Conservation (phyloP, 768 basidiomycete genomes). For the Serendipita sp. region DNA sequence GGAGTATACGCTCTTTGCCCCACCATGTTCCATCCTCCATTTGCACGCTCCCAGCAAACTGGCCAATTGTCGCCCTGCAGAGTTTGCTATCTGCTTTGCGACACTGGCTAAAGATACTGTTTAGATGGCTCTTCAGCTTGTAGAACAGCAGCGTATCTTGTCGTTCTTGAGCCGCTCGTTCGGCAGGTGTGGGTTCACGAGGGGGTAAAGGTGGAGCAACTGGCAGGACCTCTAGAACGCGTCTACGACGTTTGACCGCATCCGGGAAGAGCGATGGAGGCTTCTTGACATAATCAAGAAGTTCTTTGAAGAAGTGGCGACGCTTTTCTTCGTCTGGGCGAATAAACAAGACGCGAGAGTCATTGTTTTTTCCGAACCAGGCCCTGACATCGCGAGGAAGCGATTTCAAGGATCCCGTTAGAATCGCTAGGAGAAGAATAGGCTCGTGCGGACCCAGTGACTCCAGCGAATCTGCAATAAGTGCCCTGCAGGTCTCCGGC, state of each 20-base stretch:
- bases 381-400: slow-evolving; percentile 68
- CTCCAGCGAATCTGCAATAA: slow-evolving; percentile 81
- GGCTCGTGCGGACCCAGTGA: slow-evolving; percentile 84
- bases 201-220: slow-evolving; percentile 85
- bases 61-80: background rate
- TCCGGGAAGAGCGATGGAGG: slow-evolving; percentile 84
- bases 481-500: slow-evolving; percentile 67
- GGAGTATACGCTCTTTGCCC: background rate
- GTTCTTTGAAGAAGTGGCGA: slow-evolving; percentile 53
- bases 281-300: slow-evolving; percentile 51
- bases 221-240: slow-evolving; percentile 71
- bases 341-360: slow-evolving; percentile 54
- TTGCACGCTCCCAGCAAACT: background rate
- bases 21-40: slow-evolving; percentile 5
- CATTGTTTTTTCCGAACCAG: slow-evolving; percentile 72
- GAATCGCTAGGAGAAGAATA: slow-evolving; percentile 77
- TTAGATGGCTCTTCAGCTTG: slow-evolving; percentile 77
- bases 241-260: slow-evolving; percentile 65
- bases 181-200: slow-evolving; percentile 60
- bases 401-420: slow-evolving; percentile 55
- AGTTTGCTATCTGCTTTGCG: slow-evolving; percentile 2
- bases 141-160: slow-evolving; percentile 65
- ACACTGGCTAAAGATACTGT: slow-evolving; percentile 47
- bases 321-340: slow-evolving; percentile 42
- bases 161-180: slow-evolving; percentile 68